Evolutionary conservation across 805 yeast species (phyloP), one percentile per base, ranked within the genome.

Genomic region (Kuraishia hungarica): DNA sequence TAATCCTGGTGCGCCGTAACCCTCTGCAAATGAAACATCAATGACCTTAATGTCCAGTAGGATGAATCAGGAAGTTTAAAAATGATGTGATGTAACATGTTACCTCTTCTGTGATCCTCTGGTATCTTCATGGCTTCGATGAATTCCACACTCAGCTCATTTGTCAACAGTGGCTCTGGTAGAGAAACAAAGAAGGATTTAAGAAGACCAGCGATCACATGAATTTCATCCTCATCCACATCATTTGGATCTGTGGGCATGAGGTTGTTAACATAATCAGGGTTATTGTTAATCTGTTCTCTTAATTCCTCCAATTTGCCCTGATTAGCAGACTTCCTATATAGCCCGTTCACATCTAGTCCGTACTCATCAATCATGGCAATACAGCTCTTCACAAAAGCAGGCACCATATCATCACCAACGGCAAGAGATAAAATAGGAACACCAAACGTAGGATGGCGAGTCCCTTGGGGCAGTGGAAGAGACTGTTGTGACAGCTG

Each of bases 51-150:
- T 0, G 98, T 92, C 76, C 96, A 92, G 68, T 94, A 94, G 56
- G 93, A 90, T 1, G 96, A 94, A 71, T 94, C 99, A 0, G 97
- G 97, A 55, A 94, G 77, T 60, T 88, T 87, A 72, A 87, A 94
- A 51, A 94, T 89, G 57, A 89, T 79, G 50, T 90, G 89, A 69
- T 94, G 99, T 62, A 94, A 76, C 64, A 90, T 93, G 57, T 88
- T 82, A 56, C 87, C 78, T 60, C 83, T 76, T 20, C 64, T 62
- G 15, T 75, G 75, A 20, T 77, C 76, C 62, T 86, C 88, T 29
- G 74, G 78, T 53, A 90, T 83, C 66, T 82, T 82, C 22, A 87
- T 87, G 1, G 91, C 87, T 46, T 81, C 83, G 52, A 90, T 70
- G 63, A 89, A 87, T 39, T 79, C 77, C 54, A 75, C 76, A 63